phyloP scores from a whole-genome alignment of 306 rosid species.

The Begonia fuchsioides region DNA sequence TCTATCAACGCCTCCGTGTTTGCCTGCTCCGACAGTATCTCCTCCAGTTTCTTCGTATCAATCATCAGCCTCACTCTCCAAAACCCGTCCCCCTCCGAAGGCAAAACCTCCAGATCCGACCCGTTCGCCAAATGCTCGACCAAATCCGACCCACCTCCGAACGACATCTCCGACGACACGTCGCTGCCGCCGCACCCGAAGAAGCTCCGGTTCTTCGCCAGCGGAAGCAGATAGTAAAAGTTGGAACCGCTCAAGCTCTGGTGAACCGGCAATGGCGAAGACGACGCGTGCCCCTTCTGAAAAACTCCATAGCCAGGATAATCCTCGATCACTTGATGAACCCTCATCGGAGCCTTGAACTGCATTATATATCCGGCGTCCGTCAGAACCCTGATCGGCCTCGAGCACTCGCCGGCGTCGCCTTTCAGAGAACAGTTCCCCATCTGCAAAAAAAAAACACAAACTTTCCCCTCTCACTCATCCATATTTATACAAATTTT shows the following conservation, averaged over 20 bases:
- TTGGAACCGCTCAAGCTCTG: constrained; percentile 3
- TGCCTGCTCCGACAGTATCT: constrained; percentile 48
- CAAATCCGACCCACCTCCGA: background rate
- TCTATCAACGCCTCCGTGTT: constrained; percentile 50
- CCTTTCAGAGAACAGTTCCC: constrained; percentile 12
- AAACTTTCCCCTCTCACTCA: too few relatives aligned
- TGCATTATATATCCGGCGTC: constrained; percentile 8
- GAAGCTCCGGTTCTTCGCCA: background rate
- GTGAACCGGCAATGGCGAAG: constrained; percentile 3
- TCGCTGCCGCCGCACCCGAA: background rate
- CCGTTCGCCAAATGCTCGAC: constrained; percentile 17
- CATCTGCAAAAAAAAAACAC: background rate
- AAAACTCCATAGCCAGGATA: constrained; percentile 11
- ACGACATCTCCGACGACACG: background rate
- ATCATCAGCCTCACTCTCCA: constrained; percentile 58
- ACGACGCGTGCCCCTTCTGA: constrained; percentile 4
- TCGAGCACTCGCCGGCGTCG: background rate
- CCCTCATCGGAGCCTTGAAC: constrained; percentile 5
- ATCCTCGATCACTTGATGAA: constrained; percentile 9
- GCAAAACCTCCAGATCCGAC: constrained; percentile 39
- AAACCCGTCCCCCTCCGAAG: constrained; percentile 37
- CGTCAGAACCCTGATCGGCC: constrained; percentile 8
- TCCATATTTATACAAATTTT: too few relatives aligned
- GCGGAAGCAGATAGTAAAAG: constrained; percentile 12
- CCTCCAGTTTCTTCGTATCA: constrained; percentile 39